These are phyloP conservation scores for Phytomonas serpens DNA, from an alignment of 208 protist genomes.

Conservation along the genomic window DNA sequence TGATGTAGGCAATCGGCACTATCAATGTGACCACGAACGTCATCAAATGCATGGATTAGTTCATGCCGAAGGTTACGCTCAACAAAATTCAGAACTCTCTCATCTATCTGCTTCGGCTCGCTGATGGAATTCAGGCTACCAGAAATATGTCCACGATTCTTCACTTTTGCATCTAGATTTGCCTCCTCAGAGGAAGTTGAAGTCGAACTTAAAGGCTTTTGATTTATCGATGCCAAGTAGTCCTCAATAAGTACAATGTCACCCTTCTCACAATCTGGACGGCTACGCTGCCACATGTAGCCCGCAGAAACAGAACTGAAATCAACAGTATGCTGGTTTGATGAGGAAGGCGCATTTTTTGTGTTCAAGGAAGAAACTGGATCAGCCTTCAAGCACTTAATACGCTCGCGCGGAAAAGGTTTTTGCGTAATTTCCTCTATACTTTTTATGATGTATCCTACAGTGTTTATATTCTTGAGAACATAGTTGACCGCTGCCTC, in stretches of 20 bases:
- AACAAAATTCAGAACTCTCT: constrained; percentile 26
- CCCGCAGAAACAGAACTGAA: constrained; percentile 27
- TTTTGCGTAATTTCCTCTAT: constrained; percentile 56
- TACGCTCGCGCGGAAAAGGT: constrained; percentile 52
- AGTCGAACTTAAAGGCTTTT: constrained; percentile 10
- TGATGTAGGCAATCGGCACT: constrained; percentile 85
- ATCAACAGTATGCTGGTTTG: not conserved
- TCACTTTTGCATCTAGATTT: not conserved
- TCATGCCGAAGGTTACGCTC: constrained; percentile 89
- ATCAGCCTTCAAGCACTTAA: constrained; percentile 51
- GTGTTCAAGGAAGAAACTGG: not conserved
- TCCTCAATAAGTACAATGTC: constrained; percentile 77
- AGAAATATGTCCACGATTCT: not conserved
- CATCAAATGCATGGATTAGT: constrained; percentile 93
- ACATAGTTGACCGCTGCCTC: constrained; percentile 64
- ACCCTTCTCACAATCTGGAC: constrained; percentile 47
- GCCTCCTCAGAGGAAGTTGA: constrained; percentile 9
- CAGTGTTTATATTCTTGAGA: constrained; percentile 62
- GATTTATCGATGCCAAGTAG: constrained; percentile 14
- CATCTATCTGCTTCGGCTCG: constrained; percentile 11
- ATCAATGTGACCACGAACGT: constrained; percentile 84
- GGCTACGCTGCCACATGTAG: constrained; percentile 68
- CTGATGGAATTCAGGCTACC: not conserved
- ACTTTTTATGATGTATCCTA: constrained; percentile 76
- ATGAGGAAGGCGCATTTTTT: not conserved